Conservation (phyloP, 1,284 basidiomycete species). For the Trametes polyzona region DNA sequence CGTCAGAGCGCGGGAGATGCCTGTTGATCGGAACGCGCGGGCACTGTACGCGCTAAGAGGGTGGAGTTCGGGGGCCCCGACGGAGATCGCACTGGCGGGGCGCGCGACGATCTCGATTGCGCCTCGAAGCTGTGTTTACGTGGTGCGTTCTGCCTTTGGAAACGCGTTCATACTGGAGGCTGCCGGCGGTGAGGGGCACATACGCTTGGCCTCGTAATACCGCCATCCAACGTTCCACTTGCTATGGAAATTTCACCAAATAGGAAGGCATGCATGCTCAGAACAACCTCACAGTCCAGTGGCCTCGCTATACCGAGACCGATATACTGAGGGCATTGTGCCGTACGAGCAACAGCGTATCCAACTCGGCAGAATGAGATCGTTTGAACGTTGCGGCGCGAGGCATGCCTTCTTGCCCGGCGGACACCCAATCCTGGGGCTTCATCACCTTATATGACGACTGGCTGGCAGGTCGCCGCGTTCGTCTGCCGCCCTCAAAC, state of each 20-base stretch:
- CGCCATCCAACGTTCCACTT: no score
- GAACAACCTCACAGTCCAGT: no score
- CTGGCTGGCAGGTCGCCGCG: neutral
- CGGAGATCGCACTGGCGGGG: neutral
- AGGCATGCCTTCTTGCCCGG: neutral
- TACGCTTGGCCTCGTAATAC: neutral
- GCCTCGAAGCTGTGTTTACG: constrained; percentile 3
- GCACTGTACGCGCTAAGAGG: neutral
- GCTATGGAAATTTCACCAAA: no score
- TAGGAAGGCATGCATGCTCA: no score
- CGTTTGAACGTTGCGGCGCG: neutral
- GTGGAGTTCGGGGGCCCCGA: neutral
- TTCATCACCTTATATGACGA: neutral
- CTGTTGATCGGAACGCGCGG: no score
- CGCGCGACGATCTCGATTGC: constrained; percentile 3
- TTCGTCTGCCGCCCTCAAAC: neutral
- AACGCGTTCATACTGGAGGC: neutral
- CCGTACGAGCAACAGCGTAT: neutral
- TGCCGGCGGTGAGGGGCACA: neutral
- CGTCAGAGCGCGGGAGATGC: neutral
- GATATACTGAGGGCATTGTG: no score
- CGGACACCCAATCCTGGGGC: neutral
- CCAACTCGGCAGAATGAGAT: neutral
- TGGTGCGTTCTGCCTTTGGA: neutral
- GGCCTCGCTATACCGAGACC: no score